Conservation (phyloP, 768 basidiomycete species). For the Pleurotus giganteus region DNA sequence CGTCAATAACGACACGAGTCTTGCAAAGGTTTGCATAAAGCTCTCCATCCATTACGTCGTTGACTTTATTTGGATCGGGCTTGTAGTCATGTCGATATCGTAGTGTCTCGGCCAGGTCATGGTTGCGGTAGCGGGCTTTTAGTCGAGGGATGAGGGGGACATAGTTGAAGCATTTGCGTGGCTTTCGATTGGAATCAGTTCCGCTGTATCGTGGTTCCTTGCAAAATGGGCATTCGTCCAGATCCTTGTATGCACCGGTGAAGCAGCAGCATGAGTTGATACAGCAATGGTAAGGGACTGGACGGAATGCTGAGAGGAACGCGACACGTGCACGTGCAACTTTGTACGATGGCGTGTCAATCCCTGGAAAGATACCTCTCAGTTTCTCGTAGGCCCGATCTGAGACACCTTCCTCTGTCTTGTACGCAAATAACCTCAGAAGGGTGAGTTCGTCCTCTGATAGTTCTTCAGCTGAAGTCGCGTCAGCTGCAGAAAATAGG, state of each 20-base stretch:
- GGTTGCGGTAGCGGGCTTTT: conserved; percentile 20
- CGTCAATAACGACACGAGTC: conserved; percentile 23
- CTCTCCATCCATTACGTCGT: conserved; percentile 32
- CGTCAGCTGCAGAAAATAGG: not conserved
- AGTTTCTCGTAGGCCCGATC: conserved; percentile 24
- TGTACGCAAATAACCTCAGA: conserved; percentile 27
- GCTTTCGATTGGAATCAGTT: conserved; percentile 16
- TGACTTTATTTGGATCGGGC: conserved; percentile 15
- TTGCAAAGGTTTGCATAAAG: conserved; percentile 24
- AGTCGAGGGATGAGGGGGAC: conserved; percentile 38
- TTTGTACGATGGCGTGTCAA: conserved; percentile 17
- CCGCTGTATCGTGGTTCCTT: conserved; percentile 21
- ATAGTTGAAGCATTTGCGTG: conserved; percentile 30
- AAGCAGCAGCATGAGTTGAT: conserved; percentile 38
- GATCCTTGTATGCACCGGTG: conserved; percentile 26
- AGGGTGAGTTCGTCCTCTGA: conserved; percentile 21
- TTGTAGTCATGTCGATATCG: conserved; percentile 24
- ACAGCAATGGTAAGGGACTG: conserved; percentile 38
- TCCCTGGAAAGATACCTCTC: conserved; percentile 19
- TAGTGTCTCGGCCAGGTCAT: conserved; percentile 20
- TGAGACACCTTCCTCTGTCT: conserved; percentile 24
- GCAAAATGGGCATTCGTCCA: conserved; percentile 34
- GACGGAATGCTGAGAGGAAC: conserved; percentile 30
- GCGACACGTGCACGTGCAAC: conserved; percentile 18
- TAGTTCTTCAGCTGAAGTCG: conserved; percentile 18